phyloP scores from a whole-genome alignment of 768 basidiomycete genomes.

The Xanthoconium purpureum region DNA sequence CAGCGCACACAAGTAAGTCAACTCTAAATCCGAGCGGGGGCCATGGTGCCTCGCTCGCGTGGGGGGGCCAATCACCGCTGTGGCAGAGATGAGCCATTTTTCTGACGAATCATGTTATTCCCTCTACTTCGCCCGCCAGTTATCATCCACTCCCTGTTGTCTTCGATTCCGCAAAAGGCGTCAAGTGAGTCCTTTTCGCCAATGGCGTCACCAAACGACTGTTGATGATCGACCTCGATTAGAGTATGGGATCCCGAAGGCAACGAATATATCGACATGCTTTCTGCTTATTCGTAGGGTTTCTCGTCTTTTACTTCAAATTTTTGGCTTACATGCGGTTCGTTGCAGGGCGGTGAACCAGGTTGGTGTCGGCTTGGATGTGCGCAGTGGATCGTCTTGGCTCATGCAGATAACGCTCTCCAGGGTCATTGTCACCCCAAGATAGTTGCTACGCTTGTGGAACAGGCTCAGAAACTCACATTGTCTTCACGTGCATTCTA shows the following conservation, averaged over 20 bases:
- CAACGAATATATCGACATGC: constrained; percentile 95
- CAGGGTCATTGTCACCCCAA: constrained; percentile 90
- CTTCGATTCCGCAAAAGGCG: constrained; percentile 86
- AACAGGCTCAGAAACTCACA: constrained; percentile 87
- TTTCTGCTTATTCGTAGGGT: constrained; percentile 92
- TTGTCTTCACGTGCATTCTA: constrained; percentile 96
- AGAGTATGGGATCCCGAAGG: constrained; percentile 95
- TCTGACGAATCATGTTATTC: constrained; percentile 37
- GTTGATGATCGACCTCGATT: constrained; percentile 1
- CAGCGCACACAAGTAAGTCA: constrained; percentile 85
- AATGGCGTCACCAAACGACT: constrained; percentile 8
- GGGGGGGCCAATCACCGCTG: constrained; percentile 16
- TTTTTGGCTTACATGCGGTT: constrained; percentile 5
- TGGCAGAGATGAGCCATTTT: constrained; percentile 12
- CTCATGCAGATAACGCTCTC: constrained; percentile 16
- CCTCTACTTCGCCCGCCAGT: constrained; percentile 51
- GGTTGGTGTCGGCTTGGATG: constrained; percentile 39
- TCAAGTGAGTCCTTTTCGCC: constrained; percentile 66
- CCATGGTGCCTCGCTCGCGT: constrained; percentile 22
- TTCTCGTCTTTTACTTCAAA: not conserved
- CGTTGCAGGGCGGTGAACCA: constrained; percentile 78
- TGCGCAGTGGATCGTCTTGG: constrained; percentile 2
- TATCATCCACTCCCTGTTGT: constrained; percentile 96
- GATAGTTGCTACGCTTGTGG: constrained; percentile 75
- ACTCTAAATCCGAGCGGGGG: not conserved